phyloP scores from a whole-genome alignment of 257 asterid species.

The Solanum bukasovii region DNA sequence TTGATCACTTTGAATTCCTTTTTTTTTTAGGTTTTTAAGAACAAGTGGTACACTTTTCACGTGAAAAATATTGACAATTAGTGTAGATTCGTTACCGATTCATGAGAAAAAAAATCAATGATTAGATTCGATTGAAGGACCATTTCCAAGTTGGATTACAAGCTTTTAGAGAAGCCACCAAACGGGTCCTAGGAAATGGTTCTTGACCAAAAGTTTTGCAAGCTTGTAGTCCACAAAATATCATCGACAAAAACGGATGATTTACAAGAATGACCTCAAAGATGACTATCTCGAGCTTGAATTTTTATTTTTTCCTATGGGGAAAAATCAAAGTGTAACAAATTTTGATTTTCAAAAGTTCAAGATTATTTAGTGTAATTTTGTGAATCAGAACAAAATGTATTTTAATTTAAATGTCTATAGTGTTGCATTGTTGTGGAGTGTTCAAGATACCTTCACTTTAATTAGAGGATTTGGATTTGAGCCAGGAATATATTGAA shows the following conservation, averaged over 20 bases:
- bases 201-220: neutral
- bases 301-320: neutral
- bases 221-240: neutral
- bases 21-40: neutral
- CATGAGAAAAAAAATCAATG: neutral
- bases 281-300: neutral
- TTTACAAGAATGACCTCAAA: neutral
- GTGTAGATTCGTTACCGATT: neutral
- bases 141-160: neutral
- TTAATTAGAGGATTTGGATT: too few relatives aligned
- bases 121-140: neutral
- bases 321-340: neutral
- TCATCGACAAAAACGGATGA: neutral
- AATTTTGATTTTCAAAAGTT: too few relatives aligned
- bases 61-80: neutral
- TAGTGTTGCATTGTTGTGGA: fast-evolving
- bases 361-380: too few relatives aligned
- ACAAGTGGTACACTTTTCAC: neutral
- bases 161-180: neutral
- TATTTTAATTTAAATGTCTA: neutral
- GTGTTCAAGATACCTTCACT: neutral
- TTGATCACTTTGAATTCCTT: neutral
- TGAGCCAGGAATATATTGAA: neutral
- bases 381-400: neutral
- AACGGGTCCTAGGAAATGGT: neutral